Conservation (phyloP, 2,329 filamentous ascomycete genomes). For the Stemphylium beticola region DNA sequence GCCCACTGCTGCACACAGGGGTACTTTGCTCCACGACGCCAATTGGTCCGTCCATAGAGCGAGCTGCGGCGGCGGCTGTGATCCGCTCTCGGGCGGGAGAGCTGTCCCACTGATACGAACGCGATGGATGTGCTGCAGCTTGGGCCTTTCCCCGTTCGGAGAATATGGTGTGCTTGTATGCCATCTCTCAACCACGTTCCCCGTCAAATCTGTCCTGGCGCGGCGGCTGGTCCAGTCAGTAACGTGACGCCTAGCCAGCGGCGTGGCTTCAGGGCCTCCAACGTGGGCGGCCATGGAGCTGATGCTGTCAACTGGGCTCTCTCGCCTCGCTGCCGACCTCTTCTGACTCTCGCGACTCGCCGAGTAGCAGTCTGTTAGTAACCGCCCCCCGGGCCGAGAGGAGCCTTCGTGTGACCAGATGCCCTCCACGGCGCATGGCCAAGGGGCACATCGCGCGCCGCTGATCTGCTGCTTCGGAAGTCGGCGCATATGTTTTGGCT, state of each 20-base stretch:
- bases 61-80: constrained; percentile 32
- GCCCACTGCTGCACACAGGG: constrained; percentile 22
- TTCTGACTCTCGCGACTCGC: constrained; percentile 27
- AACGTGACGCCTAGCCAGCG: constrained; percentile 3
- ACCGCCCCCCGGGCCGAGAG: constrained; percentile 28
- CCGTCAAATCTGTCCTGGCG: constrained; percentile 3
- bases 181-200: constrained; percentile 9
- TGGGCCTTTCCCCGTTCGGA: constrained; percentile 23
- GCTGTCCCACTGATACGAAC: constrained; percentile 19
- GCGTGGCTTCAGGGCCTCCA: constrained; percentile 12
- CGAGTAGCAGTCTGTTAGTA: constrained; percentile 26
- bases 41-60: constrained; percentile 20
- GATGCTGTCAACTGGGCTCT: constrained; percentile 24
- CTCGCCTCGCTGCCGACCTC: constrained; percentile 16
- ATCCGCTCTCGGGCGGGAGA: constrained; percentile 29
- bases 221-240: no score
- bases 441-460: constrained; percentile 38
- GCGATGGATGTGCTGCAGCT: constrained; percentile 44
- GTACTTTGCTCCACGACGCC: constrained; percentile 12
- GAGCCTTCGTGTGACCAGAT: constrained; percentile 31
- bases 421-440: constrained; percentile 36
- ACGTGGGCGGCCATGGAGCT: constrained; percentile 21
- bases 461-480: constrained; percentile 35
- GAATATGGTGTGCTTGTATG: constrained; percentile 11
- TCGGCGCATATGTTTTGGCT: constrained; percentile 25